Evolutionary conservation across 163 green algal species (phyloP).

Genomic region (Volvox carteri): DNA sequence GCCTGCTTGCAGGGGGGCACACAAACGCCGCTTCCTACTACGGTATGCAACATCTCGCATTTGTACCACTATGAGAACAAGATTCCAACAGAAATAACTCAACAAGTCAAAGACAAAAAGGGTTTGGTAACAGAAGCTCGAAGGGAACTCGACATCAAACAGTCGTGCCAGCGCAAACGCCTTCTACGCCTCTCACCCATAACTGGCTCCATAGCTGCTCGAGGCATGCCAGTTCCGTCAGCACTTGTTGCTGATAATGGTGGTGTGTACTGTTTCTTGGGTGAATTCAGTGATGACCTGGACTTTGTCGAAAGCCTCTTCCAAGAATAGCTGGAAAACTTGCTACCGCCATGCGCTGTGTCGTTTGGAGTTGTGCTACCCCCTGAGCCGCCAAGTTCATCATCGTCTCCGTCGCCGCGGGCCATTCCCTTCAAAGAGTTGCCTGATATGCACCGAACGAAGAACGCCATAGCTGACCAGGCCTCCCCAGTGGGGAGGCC

Average conservation of each 20-base stretch:
- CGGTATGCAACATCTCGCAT: no score
- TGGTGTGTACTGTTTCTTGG: neutral
- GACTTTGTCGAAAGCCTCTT: neutral
- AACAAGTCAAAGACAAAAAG: no score
- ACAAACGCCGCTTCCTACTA: no score
- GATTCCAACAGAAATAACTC: no score
- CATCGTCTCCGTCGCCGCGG: conserved; percentile 17
- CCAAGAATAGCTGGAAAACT: conserved; percentile 39
- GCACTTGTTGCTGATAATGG: conserved; percentile 1
- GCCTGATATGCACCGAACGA: neutral
- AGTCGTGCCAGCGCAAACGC: neutral
- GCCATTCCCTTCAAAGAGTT: conserved; percentile 20
- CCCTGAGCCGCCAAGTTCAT: neutral
- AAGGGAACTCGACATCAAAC: neutral
- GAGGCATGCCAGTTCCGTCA: neutral
- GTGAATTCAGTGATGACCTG: neutral
- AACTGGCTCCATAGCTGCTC: conserved; percentile 4
- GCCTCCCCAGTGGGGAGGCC: conserved; percentile 43
- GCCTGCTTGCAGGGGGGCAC: no score
- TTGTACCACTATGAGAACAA: no score
- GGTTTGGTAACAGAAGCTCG: no score
- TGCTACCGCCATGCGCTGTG: conserved; percentile 22
- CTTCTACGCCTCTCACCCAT: neutral
- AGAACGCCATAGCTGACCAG: conserved; percentile 3
- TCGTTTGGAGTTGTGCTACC: conserved; percentile 43